phyloP scores from a whole-genome alignment of 495 filamentous ascomycete genomes.

The Aspergillus incahuasiensis region DNA sequence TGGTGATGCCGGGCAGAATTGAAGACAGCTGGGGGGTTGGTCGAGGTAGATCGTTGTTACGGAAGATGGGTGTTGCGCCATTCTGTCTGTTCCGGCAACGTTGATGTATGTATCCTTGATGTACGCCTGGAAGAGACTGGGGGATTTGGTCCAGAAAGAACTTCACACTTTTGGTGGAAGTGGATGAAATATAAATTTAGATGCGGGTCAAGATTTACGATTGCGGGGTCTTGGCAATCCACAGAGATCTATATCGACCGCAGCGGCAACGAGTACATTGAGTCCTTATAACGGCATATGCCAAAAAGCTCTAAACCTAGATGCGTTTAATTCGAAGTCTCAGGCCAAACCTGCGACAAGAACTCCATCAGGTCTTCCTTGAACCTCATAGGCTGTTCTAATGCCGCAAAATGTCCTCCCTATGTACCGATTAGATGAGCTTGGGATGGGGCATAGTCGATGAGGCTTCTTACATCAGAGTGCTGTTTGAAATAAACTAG shows the following conservation, averaged over 20 bases:
- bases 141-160: neutral
- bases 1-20: conserved; percentile 64
- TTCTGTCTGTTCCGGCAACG: neutral
- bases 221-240: conserved; percentile 1
- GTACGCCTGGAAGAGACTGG: neutral
- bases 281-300: too few species aligned
- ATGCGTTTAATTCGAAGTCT: neutral
- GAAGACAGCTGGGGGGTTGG: conserved; percentile 76
- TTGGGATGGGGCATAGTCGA: neutral
- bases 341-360: conserved; percentile 37
- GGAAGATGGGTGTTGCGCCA: conserved; percentile 26
- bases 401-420: conserved; percentile 36
- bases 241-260: neutral
- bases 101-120: neutral
- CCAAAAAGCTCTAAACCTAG: neutral
- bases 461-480: conserved; percentile 14
- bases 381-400: conserved; percentile 28
- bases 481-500: conserved; percentile 39
- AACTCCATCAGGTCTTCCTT: conserved; percentile 57
- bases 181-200: conserved; percentile 4
- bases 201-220: neutral
- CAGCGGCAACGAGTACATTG: neutral
- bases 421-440: conserved; percentile 10
- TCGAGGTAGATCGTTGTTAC: conserved; percentile 40
- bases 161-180: too few species aligned